phyloP scores from a whole-genome alignment of 2,329 filamentous ascomycete genomes.

The Paracorniculantispora psalliotae region DNA sequence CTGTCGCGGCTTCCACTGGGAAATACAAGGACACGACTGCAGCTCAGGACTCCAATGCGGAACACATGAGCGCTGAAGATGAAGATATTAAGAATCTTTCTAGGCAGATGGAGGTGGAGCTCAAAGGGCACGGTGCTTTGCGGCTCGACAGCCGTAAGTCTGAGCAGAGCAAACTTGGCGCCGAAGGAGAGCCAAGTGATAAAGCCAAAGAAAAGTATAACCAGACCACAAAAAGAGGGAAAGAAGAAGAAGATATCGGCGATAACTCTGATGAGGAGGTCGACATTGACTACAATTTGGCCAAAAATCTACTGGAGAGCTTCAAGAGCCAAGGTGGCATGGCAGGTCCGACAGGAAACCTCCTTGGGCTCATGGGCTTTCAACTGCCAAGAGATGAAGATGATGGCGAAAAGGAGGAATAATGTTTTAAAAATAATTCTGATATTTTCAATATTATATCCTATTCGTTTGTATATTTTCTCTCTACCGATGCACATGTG shows the following conservation, averaged over 20 bases:
- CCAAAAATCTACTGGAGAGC: conserved; percentile 84
- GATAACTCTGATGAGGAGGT: conserved; percentile 56
- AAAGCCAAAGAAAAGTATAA: conserved; percentile 17
- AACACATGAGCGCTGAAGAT: conserved; percentile 36
- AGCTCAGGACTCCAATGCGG: not conserved
- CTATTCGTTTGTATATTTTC: not conserved
- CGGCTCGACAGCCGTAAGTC: conserved; percentile 39
- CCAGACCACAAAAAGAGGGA: conserved; percentile 17
- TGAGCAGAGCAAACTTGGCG: conserved; percentile 24
- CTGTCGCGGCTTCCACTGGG: not conserved
- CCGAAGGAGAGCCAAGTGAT: conserved; percentile 1
- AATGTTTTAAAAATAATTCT: conserved; percentile 11
- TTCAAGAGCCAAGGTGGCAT: conserved; percentile 86
- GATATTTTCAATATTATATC: not conserved
- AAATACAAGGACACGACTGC: not conserved
- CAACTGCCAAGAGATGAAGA: conserved; percentile 75
- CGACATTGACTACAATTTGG: conserved; percentile 79
- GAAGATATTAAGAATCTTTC: conserved; percentile 62
- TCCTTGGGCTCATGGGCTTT: conserved; percentile 82
- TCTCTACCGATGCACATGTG: not conserved
- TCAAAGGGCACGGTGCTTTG: conserved; percentile 64
- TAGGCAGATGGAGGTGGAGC: conserved; percentile 66
- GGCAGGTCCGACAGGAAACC: conserved; percentile 80
- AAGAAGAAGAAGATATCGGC: conserved; percentile 40
- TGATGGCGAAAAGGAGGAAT: conserved; percentile 35